phyloP scores from a whole-genome alignment of 2,329 filamentous ascomycete genomes.

The Acrocalymma vagum region DNA sequence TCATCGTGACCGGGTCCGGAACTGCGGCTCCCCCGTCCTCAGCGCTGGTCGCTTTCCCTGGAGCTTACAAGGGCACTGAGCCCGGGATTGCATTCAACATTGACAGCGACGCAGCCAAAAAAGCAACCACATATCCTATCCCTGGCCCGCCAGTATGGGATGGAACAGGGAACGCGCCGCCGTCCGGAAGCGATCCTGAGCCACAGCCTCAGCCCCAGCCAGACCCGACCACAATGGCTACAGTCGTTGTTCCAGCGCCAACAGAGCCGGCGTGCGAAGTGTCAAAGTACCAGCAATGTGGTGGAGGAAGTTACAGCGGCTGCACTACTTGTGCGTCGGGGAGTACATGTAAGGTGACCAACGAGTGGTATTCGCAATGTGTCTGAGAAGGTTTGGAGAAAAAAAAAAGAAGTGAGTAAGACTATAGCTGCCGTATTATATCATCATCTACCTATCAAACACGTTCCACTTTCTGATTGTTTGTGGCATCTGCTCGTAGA shows the following conservation, averaged over 20 bases:
- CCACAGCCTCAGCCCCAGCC: slow-evolving; percentile 6
- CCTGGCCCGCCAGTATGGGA: slow-evolving; percentile 37
- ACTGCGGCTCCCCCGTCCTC: slow-evolving; percentile 50
- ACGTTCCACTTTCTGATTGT: no score
- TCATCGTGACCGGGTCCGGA: slow-evolving; percentile 60
- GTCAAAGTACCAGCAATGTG: slow-evolving; percentile 34
- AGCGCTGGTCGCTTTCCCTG: slow-evolving; percentile 55
- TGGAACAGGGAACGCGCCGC: slow-evolving; percentile 20
- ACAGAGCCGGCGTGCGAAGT: slow-evolving; percentile 18
- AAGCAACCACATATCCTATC: slow-evolving; percentile 34
- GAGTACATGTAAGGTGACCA: slow-evolving; percentile 26
- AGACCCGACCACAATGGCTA: slow-evolving; percentile 26
- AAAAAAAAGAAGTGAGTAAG: no score
- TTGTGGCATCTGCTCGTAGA: no score
- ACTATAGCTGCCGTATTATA: no score
- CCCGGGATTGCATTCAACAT: slow-evolving; percentile 53
- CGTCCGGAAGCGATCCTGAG: slow-evolving; percentile 7
- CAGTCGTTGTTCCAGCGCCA: slow-evolving; percentile 17
- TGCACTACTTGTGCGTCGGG: slow-evolving; percentile 34
- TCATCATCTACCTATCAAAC: no score
- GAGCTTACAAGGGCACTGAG: slow-evolving; percentile 50
- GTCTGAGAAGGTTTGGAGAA: slow-evolving; percentile 16
- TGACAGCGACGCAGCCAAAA: slow-evolving; percentile 32
- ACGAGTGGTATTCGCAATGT: slow-evolving; percentile 38
- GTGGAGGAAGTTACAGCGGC: slow-evolving; percentile 25